phyloP scores from a whole-genome alignment of 768 basidiomycete genomes.

The Suillus variegatus region DNA sequence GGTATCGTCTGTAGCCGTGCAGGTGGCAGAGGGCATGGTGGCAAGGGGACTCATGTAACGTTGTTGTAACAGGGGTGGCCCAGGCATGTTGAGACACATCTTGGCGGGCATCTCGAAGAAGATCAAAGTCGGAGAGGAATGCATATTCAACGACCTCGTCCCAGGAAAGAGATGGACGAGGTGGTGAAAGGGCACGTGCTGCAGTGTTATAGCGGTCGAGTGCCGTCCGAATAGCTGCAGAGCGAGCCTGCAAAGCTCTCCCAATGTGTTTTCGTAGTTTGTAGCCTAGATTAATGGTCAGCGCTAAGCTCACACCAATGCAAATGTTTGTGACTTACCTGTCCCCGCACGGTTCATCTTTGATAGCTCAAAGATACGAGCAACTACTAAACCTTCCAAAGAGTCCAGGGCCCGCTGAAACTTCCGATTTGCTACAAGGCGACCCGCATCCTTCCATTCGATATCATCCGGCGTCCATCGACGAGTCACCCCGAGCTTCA shows the following conservation, averaged over 20 bases:
- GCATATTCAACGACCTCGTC: conserved; percentile 22
- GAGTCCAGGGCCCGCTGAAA: conserved; percentile 17
- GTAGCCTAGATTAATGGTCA: not conserved
- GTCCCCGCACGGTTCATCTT: conserved; percentile 21
- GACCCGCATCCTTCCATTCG: conserved; percentile 7
- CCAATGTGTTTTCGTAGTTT: conserved; percentile 12
- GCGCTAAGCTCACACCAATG: no score
- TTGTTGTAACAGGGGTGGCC: no score
- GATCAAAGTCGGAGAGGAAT: conserved; percentile 18
- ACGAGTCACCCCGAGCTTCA: not conserved
- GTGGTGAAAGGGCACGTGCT: not conserved
- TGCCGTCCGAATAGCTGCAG: conserved; percentile 20
- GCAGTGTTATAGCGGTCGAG: not conserved
- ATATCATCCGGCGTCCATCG: not conserved
- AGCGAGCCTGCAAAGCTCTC: conserved; percentile 5
- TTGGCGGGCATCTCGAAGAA: conserved; percentile 17
- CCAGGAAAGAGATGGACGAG: conserved; percentile 10
- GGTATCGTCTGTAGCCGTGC: no score
- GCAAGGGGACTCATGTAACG: no score
- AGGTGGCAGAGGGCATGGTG: no score
- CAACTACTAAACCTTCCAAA: conserved; percentile 18
- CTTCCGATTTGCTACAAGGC: not conserved
- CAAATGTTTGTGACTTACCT: conserved; percentile 19
- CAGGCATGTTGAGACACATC: conserved; percentile 5
- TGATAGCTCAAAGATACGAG: conserved; percentile 20